Evolutionary conservation across 495 filamentous ascomycete species (phyloP).

Genomic region (Aspergillus sclerotiicarbonarius): DNA sequence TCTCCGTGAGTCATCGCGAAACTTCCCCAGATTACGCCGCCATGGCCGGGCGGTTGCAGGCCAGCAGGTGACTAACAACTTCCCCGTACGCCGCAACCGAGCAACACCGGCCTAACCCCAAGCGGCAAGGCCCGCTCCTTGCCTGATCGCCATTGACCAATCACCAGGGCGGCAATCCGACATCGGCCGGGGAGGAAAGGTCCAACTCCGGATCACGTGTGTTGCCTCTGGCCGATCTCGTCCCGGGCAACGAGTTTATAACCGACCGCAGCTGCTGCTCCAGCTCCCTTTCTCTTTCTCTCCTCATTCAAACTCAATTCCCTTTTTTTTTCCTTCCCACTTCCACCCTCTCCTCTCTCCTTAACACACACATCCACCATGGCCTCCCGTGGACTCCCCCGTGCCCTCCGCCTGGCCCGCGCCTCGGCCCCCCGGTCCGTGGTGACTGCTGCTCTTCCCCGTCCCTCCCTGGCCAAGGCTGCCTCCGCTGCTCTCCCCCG

Average conservation of each 20-base stretch:
- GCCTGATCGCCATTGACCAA: constrained; percentile 12
- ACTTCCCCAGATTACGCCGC: not conserved
- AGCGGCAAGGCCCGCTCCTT: not conserved
- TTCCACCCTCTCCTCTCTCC: constrained; percentile 24
- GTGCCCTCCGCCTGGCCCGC: constrained; percentile 77
- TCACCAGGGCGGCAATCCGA: constrained; percentile 22
- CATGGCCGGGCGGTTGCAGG: not conserved
- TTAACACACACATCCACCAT: constrained; percentile 54
- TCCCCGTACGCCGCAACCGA: not conserved
- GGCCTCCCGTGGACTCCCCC: constrained; percentile 80
- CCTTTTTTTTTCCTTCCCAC: constrained; percentile 21
- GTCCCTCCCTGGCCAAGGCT: constrained; percentile 39
- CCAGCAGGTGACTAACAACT: not conserved
- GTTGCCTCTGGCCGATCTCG: constrained; percentile 6
- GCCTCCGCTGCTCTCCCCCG: constrained; percentile 35
- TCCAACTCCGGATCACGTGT: constrained; percentile 39
- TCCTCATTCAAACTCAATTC: constrained; percentile 26
- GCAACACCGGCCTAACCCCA: not conserved
- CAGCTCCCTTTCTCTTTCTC: constrained; percentile 12
- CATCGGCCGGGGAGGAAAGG: constrained; percentile 39
- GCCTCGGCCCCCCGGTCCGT: constrained; percentile 60
- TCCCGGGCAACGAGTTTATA: constrained; percentile 23
- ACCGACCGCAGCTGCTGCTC: constrained; percentile 10
- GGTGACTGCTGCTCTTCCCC: constrained; percentile 42
- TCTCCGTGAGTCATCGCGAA: no score